Evolutionary conservation across 2,329 filamentous ascomycete species (phyloP).

Genomic region (Didymellaceae sp.): DNA sequence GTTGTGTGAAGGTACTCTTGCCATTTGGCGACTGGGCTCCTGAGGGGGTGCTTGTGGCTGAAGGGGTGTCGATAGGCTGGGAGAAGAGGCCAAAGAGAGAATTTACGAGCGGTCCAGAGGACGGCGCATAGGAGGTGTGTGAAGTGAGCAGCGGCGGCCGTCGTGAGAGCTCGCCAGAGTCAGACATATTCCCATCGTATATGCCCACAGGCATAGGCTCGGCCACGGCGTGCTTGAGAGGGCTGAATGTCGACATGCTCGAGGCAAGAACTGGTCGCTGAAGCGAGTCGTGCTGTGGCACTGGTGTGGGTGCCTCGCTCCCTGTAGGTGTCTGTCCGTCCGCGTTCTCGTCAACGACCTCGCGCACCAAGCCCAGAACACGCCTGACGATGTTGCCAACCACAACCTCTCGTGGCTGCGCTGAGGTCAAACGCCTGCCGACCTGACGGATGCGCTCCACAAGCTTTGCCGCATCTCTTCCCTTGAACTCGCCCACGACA

Average conservation of each 20-base stretch:
- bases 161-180: conserved; percentile 45
- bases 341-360: conserved; percentile 83
- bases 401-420: conserved; percentile 88
- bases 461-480: conserved; percentile 77
- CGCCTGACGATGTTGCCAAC: conserved; percentile 94
- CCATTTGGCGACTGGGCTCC: conserved; percentile 58
- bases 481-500: conserved; percentile 82
- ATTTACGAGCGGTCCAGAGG: conserved; percentile 62
- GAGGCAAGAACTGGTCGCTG: conserved; percentile 48
- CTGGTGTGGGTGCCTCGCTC: conserved; percentile 59
- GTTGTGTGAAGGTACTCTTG: conserved; percentile 44
- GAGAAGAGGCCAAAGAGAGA: conserved; percentile 91
- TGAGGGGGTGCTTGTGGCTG: conserved; percentile 59
- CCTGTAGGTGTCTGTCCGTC: conserved; percentile 65
- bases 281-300: conserved; percentile 40
- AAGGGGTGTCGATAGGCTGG: conserved; percentile 62
- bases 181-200: conserved; percentile 41
- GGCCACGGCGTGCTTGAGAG: conserved; percentile 52
- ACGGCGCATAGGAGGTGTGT: conserved; percentile 66
- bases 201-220: conserved; percentile 43
- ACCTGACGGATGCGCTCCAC: conserved; percentile 80
- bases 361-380: conserved; percentile 86
- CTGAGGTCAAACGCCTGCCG: conserved; percentile 77
- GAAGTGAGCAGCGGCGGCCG: conserved; percentile 69
- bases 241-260: conserved; percentile 56